Conservation (phyloP, 2,329 filamentous ascomycete genomes). For the Trichoderma polysporum region DNA sequence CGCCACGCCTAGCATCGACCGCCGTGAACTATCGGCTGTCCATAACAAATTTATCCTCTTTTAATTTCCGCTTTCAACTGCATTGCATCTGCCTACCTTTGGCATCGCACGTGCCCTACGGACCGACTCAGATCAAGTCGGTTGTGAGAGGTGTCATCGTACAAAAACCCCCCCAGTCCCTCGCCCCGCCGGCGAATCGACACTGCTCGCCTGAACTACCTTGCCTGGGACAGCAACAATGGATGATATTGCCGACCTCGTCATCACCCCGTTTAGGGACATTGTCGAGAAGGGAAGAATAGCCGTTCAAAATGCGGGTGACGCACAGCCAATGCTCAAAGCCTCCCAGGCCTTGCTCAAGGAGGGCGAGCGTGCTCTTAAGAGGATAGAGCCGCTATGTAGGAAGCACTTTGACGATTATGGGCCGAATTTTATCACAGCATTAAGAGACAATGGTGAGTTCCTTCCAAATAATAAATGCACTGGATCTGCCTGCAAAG, state of each 20-base stretch:
- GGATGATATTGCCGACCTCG: conserved; percentile 45
- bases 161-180: conserved; percentile 6
- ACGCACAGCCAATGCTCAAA: conserved; percentile 48
- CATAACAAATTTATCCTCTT: conserved; percentile 16
- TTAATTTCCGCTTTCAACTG: conserved; percentile 8
- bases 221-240: conserved; percentile 29
- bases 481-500: neutral
- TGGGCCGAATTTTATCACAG: conserved; percentile 48
- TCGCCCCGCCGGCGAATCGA: conserved; percentile 7
- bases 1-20: conserved; percentile 12
- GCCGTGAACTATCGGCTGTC: conserved; percentile 3
- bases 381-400: conserved; percentile 53
- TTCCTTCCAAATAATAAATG: neutral
- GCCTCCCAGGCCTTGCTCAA: conserved; percentile 48
- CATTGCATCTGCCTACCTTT: neutral
- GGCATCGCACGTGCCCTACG: conserved; percentile 7
- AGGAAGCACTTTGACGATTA: conserved; percentile 50
- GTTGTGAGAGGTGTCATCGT: neutral
- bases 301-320: conserved; percentile 49
- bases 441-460: conserved; percentile 56
- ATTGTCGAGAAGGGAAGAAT: conserved; percentile 51
- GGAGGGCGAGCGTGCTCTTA: conserved; percentile 50
- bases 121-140: neutral
- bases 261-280: conserved; percentile 52
- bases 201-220: neutral